These are phyloP conservation scores for Stenocarpella maydis DNA, from an alignment of 2,329 filamentous ascomycete genomes.

Conservation along the genomic window DNA sequence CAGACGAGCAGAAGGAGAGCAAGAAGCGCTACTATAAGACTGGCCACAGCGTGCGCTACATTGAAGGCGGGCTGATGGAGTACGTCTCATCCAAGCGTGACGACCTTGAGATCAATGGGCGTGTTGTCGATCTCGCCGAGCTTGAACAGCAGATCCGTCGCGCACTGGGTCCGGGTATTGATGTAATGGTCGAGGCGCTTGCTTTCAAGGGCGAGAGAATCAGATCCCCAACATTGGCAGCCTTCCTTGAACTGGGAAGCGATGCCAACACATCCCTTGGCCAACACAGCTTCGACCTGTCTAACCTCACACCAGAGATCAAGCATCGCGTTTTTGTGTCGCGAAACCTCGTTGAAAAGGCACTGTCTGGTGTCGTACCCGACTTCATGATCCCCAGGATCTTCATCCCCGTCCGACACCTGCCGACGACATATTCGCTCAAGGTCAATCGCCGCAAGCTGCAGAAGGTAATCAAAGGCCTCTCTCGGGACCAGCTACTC, in stretches of 20 bases:
- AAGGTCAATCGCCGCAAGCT: slow-evolving; percentile 60
- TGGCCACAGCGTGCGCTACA: slow-evolving; percentile 58
- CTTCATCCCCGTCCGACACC: slow-evolving; percentile 56
- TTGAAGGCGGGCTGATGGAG: slow-evolving; percentile 57
- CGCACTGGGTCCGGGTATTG: slow-evolving; percentile 55
- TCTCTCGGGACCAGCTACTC: slow-evolving; percentile 54
- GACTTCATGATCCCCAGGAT: slow-evolving; percentile 55
- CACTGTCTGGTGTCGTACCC: slow-evolving; percentile 49
- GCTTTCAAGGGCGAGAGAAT: slow-evolving; percentile 52
- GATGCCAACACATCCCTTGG: slow-evolving; percentile 44
- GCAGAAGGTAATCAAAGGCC: slow-evolving; percentile 52
- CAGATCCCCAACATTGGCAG: slow-evolving; percentile 51
- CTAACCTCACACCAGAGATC: slow-evolving; percentile 49
- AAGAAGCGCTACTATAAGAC: slow-evolving; percentile 56
- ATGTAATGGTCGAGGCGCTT: slow-evolving; percentile 59
- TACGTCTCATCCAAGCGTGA: slow-evolving; percentile 56
- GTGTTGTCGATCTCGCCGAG: slow-evolving; percentile 50
- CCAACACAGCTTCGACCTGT: slow-evolving; percentile 47
- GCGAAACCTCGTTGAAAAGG: slow-evolving; percentile 53
- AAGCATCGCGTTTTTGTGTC: slow-evolving; percentile 54
- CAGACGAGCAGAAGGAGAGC: slow-evolving; percentile 39
- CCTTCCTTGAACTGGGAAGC: slow-evolving; percentile 59
- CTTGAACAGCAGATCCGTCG: slow-evolving; percentile 58
- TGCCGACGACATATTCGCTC: slow-evolving; percentile 59
- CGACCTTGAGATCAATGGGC: slow-evolving; percentile 50